Percentiles rank a stretch among this genome's conserved stretches.
Conservation (phyloP, 2,329 filamentous ascomycete species). For the Colletotrichum costaricense region DNA sequence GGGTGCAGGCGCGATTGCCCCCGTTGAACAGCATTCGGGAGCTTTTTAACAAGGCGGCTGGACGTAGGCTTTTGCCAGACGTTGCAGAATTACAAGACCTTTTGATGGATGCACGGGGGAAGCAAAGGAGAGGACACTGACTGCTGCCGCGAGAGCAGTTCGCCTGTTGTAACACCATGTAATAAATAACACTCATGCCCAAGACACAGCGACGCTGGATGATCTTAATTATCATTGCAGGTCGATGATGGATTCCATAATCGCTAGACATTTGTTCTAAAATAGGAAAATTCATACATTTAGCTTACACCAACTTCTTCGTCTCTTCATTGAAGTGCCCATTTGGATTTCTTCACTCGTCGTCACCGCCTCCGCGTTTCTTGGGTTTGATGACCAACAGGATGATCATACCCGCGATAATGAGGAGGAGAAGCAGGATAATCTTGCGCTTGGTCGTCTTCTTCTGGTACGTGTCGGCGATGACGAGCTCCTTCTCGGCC, state of each 20-base stretch:
- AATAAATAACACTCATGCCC: background rate
- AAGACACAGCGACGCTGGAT: background rate
- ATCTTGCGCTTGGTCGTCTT: conserved; percentile 91
- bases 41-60: conserved; percentile 12
- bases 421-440: conserved; percentile 85
- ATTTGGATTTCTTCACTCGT: conserved; percentile 37
- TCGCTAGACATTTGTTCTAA: conserved; percentile 36
- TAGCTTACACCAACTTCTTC: conserved; percentile 36
- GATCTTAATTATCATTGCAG: background rate
- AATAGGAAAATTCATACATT: conserved; percentile 38
- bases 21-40: background rate
- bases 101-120: background rate
- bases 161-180: background rate
- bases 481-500: conserved; percentile 90
- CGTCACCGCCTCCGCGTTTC: conserved; percentile 45
- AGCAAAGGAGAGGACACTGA: background rate
- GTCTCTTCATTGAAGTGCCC: conserved; percentile 10
- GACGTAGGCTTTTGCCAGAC: background rate
- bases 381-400: conserved; percentile 85
- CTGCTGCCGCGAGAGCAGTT: background rate
- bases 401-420: conserved; percentile 90
- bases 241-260: conserved; percentile 1
- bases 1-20: background rate
- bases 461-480: conserved; percentile 90
- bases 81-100: background rate